Base-by-base conservation (phyloP, 2,329 filamentous ascomycete species). In the Thermomyces lanuginosus region DNA sequence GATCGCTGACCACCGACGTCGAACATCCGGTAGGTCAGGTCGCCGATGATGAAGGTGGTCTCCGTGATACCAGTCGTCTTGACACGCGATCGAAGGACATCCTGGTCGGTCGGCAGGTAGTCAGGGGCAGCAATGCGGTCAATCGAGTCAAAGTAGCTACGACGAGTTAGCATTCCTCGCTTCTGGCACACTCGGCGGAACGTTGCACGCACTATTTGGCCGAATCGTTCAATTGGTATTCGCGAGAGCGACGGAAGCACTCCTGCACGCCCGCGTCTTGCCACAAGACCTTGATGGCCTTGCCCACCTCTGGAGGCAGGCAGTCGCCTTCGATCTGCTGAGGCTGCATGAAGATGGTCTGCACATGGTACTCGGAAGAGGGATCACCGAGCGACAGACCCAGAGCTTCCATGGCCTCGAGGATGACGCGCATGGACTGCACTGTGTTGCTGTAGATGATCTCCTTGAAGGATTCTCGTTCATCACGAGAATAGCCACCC, bases 271-370 rank as follows among this genome's bases (percentile, higher is more conserved):
- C 84, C 22, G 72, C 76, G 49, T 93, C 84, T 55, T 81, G 82
- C 84, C 84, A 93, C 36, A 93, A 63, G 30, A 80, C 79, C 51
- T 83, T 80, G 51, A 93, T 92, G 46, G 84, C 84, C 45, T 76
- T 79, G 51, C 84, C 84, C 41, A 93, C 84, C 62, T 92, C 84
- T 8, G 82, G 79, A n/a, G 84, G 83, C 19, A 93, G 67, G 42
- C 82, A 81, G 48, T 93, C 84, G 37, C 84, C 84, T 60, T 93
- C 84, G 38, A 93, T 93, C 63, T 93, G 84, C 37, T 82, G 79
- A 26, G 84, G 84, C 55, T 93, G 84, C 81, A 92, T 92, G 67
- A 93, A 93, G 55, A 93, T 91, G 48, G 84, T 92, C 64, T 93
- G 83, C 31, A 93, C 84, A 53, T 93, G 84, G 60, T 92, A 92